phyloP scores from a whole-genome alignment of 2,329 filamentous ascomycete species.

The Fusarium hostae region DNA sequence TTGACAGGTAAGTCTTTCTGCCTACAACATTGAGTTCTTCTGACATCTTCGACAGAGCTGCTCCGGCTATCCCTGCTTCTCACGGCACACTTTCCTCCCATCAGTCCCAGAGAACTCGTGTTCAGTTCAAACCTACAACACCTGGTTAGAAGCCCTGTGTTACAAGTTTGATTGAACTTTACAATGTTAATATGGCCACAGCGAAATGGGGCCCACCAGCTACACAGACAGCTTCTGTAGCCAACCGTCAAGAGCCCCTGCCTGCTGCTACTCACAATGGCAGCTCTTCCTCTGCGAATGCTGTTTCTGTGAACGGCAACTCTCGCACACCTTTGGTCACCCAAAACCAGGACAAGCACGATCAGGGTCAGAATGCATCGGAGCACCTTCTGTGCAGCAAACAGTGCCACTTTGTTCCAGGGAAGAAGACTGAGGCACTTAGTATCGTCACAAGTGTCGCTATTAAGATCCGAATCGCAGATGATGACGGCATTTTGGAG shows the following conservation, averaged over 20 bases:
- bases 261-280: background rate
- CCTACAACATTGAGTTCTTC: background rate
- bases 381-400: slow-evolving; percentile 35
- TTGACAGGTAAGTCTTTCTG: slow-evolving; percentile 1
- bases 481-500: background rate
- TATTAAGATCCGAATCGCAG: slow-evolving; percentile 28
- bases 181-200: background rate
- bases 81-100: background rate
- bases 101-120: background rate
- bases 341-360: background rate
- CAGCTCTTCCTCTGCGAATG: background rate
- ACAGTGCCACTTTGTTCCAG: slow-evolving; percentile 28
- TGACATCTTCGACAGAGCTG: background rate
- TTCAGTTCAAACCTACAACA: slow-evolving; percentile 20
- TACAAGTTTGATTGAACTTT: background rate
- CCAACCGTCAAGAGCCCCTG: background rate
- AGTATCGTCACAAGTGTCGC: slow-evolving; percentile 21
- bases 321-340: background rate
- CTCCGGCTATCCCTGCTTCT: background rate
- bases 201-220: slow-evolving; percentile 13
- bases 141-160: slow-evolving; percentile 30
- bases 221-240: background rate
- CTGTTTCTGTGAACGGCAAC: background rate
- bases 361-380: background rate
- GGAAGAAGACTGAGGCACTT: slow-evolving; percentile 5